These are phyloP conservation scores for Cicer bijugum DNA, from an alignment of 306 rosid species.

Conservation along the genomic window DNA sequence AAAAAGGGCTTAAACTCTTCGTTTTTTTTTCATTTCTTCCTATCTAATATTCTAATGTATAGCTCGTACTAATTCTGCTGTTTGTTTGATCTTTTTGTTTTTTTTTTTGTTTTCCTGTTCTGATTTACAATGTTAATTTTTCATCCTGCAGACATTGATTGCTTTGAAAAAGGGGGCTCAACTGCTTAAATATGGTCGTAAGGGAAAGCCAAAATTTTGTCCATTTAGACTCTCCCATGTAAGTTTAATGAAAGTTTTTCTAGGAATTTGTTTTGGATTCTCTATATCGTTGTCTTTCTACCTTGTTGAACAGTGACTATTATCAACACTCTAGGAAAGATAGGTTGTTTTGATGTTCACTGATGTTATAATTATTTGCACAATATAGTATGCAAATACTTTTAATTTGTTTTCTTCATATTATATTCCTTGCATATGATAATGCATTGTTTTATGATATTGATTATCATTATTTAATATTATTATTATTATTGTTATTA, in stretches of 20 bases:
- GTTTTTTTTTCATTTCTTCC: conserved; percentile 3
- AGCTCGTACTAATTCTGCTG: background rate
- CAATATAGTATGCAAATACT: background rate
- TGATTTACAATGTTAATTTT: conserved; percentile 39
- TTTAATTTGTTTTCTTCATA: conserved; percentile 16
- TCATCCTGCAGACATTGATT: conserved; percentile 70
- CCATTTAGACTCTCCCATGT: conserved; percentile 88
- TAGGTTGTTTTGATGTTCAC: conserved; percentile 23
- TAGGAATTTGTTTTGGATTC: conserved; percentile 26
- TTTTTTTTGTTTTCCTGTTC: conserved; percentile 19
- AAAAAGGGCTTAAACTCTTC: background rate
- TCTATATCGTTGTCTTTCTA: conserved; percentile 11
- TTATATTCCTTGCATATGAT: background rate
- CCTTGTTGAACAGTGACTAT: conserved; percentile 27
- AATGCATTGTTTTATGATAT: background rate
- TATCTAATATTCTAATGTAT: conserved; percentile 28
- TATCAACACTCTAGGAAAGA: background rate
- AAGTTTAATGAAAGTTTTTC: conserved; percentile 51
- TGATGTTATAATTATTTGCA: conserved; percentile 14
- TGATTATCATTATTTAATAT: background rate
- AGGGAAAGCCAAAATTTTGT: conserved; percentile 98
- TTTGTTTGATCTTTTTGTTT: conserved; percentile 6
- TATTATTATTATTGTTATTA: no score
- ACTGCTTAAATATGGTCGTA: conserved; percentile 94
- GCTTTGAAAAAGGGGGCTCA: conserved; percentile 95